phyloP scores from a whole-genome alignment of 2,329 filamentous ascomycete genomes.

The Tolypocladium endophyticum region DNA sequence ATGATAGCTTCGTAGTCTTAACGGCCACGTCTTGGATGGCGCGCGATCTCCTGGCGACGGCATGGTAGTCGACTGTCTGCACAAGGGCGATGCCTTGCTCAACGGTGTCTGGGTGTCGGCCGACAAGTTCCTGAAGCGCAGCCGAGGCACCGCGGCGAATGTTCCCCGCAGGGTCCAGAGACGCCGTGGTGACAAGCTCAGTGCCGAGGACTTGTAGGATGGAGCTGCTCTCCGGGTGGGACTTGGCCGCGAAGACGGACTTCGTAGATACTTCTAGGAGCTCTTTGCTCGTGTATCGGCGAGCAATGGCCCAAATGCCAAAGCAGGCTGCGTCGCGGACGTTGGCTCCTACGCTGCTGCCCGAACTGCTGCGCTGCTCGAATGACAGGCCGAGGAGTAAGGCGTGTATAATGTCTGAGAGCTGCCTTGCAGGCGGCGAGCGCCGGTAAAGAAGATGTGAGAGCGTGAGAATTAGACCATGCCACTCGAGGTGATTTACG shows the following conservation, averaged over 20 bases:
- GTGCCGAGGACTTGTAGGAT: constrained; percentile 71
- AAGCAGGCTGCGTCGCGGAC: constrained; percentile 95
- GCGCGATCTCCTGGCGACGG: constrained; percentile 75
- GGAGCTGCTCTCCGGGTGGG: constrained; percentile 25
- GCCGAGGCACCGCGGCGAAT: constrained; percentile 88
- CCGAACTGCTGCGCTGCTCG: constrained; percentile 77
- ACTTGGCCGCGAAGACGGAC: constrained; percentile 29
- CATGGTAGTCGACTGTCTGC: constrained; percentile 85
- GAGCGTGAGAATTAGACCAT: constrained; percentile 80
- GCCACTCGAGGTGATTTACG: constrained; percentile 79
- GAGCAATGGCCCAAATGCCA: constrained; percentile 84
- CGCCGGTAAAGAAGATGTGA: constrained; percentile 78
- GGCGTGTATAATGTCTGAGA: constrained; percentile 65
- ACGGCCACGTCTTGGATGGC: constrained; percentile 71
- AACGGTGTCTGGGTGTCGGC: constrained; percentile 80
- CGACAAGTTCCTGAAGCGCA: constrained; percentile 86
- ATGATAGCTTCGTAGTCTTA: constrained; percentile 54
- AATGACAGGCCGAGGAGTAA: constrained; percentile 75
- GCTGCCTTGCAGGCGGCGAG: constrained; percentile 60
- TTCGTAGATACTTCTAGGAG: constrained; percentile 51
- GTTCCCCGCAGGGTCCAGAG: constrained; percentile 83
- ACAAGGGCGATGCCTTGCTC: constrained; percentile 74
- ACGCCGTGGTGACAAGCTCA: constrained; percentile 71
- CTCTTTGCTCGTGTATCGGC: constrained; percentile 75
- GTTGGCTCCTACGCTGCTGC: constrained; percentile 77